Conservation (phyloP, 805 yeast genomes). For the Ogataea dorogensis region DNA sequence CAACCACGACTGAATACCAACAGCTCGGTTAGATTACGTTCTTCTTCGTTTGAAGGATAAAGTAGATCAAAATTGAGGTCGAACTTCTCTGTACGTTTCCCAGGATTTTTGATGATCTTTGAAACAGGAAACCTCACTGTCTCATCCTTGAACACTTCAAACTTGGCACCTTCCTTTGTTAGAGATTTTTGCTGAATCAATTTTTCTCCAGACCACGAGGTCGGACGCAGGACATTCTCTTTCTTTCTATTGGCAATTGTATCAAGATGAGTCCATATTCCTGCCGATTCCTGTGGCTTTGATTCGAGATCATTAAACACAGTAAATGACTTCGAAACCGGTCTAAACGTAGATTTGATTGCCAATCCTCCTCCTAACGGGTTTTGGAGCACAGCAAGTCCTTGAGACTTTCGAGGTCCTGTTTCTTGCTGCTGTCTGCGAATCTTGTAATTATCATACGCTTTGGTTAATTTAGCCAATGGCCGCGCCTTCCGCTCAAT, state of each 20-base stretch:
- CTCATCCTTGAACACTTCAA: slow-evolving; percentile 41
- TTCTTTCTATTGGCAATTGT: slow-evolving; percentile 50
- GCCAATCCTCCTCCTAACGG: slow-evolving; percentile 27
- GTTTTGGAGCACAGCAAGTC: slow-evolving; percentile 15
- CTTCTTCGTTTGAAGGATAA: slow-evolving; percentile 52
- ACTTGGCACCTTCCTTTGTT: slow-evolving; percentile 10
- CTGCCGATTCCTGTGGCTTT: slow-evolving; percentile 15
- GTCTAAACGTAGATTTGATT: slow-evolving; percentile 10
- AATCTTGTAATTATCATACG: slow-evolving; percentile 44
- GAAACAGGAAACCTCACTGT: slow-evolving; percentile 39
- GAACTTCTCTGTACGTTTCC: slow-evolving; percentile 59
- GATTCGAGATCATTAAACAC: slow-evolving; percentile 16
- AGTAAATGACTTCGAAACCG: slow-evolving; percentile 17
- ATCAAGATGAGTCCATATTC: slow-evolving; percentile 50
- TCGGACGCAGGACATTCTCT: slow-evolving; percentile 58
- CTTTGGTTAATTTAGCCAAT: slow-evolving; percentile 39
- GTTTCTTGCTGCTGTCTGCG: slow-evolving; percentile 32
- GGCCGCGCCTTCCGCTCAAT: slow-evolving; percentile 68
- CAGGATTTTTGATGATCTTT: slow-evolving; percentile 52
- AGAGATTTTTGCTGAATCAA: slow-evolving; percentile 40
- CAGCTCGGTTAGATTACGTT: slow-evolving; percentile 44
- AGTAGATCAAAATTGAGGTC: slow-evolving; percentile 59
- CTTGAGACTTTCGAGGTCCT: slow-evolving; percentile 5
- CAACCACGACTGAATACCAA: slow-evolving; percentile 49
- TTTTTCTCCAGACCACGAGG: slow-evolving; percentile 64